Evolutionary conservation across 805 yeast species (phyloP).

Genomic region (Ogataea angusta): DNA sequence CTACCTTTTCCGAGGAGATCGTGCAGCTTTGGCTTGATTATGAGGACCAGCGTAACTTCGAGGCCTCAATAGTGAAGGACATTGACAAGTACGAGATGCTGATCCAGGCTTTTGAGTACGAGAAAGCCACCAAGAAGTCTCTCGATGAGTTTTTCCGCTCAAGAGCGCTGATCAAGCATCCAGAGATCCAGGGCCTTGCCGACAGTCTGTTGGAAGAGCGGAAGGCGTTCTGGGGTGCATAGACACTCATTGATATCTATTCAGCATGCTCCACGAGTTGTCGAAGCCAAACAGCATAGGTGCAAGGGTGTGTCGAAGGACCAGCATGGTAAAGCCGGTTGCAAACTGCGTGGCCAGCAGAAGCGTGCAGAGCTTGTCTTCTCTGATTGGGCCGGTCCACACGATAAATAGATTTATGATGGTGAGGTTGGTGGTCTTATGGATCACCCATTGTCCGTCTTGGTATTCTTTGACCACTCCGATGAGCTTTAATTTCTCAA

Average conservation of each 20-base stretch:
- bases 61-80: conserved; percentile 90
- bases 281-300: conserved; percentile 87
- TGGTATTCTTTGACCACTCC: conserved; percentile 34
- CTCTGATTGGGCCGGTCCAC: conserved; percentile 87
- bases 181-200: conserved; percentile 68
- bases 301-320: conserved; percentile 79
- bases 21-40: conserved; percentile 80
- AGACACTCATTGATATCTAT: conserved; percentile 23
- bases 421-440: conserved; percentile 75
- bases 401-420: conserved; percentile 79
- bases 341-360: conserved; percentile 61
- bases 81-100: conserved; percentile 88
- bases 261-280: conserved; percentile 49
- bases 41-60: conserved; percentile 76
- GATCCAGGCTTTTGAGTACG: conserved; percentile 81
- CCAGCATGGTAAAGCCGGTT: conserved; percentile 63
- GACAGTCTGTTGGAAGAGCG: conserved; percentile 53
- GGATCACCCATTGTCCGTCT: conserved; percentile 24
- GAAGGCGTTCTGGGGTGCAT: conserved; percentile 35
- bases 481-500: conserved; percentile 52
- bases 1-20: conserved; percentile 59
- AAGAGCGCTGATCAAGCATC: conserved; percentile 58
- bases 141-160: conserved; percentile 70
- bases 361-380: conserved; percentile 64
- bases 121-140: conserved; percentile 57